Percentiles rank a stretch among this genome's conserved stretches.
Evolutionary conservation across 2,329 filamentous ascomycete species (phyloP).

Genomic region (Stagonosporopsis tanaceti): DNA sequence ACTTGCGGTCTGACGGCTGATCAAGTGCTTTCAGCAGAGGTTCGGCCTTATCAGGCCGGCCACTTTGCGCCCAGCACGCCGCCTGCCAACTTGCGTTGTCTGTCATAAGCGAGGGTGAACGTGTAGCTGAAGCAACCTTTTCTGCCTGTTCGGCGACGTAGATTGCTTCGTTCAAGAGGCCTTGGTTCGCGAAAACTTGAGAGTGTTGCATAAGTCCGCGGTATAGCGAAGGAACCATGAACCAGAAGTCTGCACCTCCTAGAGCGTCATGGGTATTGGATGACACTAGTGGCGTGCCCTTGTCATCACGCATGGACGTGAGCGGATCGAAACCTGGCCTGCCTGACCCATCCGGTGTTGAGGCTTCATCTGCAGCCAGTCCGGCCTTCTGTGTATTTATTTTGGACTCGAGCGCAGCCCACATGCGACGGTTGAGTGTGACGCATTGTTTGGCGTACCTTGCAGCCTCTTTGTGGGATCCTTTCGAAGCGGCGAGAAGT

Average conservation of each 20-base stretch:
- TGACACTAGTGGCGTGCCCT: conserved; percentile 45
- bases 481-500: conserved; percentile 67
- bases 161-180: conserved; percentile 85
- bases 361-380: conserved; percentile 21
- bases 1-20: conserved; percentile 48
- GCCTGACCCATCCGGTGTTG: conserved; percentile 27
- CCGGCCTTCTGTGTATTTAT: conserved; percentile 28
- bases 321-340: conserved; percentile 36
- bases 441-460: conserved; percentile 59
- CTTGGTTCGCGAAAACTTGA: conserved; percentile 80
- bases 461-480: conserved; percentile 55
- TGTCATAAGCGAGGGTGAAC: conserved; percentile 64
- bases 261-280: conserved; percentile 55
- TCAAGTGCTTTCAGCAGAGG: conserved; percentile 63
- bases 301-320: conserved; percentile 40
- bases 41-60: conserved; percentile 58
- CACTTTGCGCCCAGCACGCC: conserved; percentile 60
- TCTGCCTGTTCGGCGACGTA: conserved; percentile 87
- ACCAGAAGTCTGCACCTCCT: conserved; percentile 78
- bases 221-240: conserved; percentile 76
- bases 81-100: conserved; percentile 55
- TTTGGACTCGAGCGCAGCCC: conserved; percentile 60
- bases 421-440: conserved; percentile 59
- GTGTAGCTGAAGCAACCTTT: conserved; percentile 75
- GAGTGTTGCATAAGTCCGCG: conserved; percentile 77